phyloP scores from a whole-genome alignment of 257 asterid genomes.

The Solanum lignicaule region DNA sequence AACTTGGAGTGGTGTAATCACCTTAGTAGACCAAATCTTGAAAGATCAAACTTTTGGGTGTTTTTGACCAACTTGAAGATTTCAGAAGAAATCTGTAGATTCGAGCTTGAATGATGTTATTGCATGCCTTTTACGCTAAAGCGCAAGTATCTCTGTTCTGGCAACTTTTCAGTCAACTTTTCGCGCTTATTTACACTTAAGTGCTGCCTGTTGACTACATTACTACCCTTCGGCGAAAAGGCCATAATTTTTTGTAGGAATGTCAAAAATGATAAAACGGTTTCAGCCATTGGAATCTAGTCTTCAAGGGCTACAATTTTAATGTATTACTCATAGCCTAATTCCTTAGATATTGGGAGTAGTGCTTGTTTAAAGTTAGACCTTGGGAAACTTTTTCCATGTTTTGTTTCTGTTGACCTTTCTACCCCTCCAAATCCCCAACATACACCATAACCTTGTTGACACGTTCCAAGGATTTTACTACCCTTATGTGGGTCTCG shows the following conservation, averaged over 20 bases:
- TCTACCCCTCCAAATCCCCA: not conserved
- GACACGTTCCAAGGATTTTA: not conserved
- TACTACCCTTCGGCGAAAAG: not conserved
- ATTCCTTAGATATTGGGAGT: not conserved
- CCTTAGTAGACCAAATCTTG: not conserved
- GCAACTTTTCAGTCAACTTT: not conserved
- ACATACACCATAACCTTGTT: not conserved
- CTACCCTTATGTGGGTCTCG: not conserved
- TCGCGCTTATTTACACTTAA: not conserved
- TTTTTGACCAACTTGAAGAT: not conserved
- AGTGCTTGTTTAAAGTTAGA: not conserved
- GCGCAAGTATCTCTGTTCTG: not conserved
- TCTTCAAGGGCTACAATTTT: not conserved
- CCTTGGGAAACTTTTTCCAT: not conserved
- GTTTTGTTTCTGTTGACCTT: not conserved
- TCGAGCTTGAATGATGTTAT: not conserved
- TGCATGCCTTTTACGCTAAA: not conserved
- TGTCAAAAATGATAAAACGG: not conserved
- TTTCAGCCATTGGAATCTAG: not conserved
- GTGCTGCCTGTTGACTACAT: not conserved
- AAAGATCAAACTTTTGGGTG: not conserved
- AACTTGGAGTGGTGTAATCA: not conserved
- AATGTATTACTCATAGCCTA: not conserved
- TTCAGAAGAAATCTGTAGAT: not conserved
- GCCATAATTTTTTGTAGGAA: not conserved